A percentile compares a stretch with the other conserved stretches of the same genome.
Conservation (phyloP, 2,329 filamentous ascomycete species). For the Fusarium fujikuroi region DNA sequence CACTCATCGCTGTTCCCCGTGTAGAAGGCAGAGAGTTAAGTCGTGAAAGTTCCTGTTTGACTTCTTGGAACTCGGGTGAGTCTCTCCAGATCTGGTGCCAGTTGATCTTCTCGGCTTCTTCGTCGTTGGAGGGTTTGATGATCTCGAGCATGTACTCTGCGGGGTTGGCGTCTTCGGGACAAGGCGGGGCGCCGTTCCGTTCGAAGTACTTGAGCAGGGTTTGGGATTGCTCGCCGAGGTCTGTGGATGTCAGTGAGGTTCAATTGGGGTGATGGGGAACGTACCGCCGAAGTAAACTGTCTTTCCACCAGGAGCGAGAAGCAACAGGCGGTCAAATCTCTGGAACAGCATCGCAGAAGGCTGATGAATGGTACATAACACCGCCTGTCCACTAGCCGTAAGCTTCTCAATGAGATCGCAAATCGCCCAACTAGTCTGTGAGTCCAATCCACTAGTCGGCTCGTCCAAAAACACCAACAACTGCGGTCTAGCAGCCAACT, state of each 20-base stretch:
- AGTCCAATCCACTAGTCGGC: slow-evolving; percentile 80
- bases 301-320: slow-evolving; percentile 65
- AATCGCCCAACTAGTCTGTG: slow-evolving; percentile 80
- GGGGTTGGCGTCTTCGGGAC: slow-evolving; percentile 67
- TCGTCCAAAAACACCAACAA: slow-evolving; percentile 81
- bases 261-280: fast-evolving
- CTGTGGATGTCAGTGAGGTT: not conserved
- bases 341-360: slow-evolving; percentile 57
- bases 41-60: slow-evolving; percentile 41
- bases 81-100: slow-evolving; percentile 54
- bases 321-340: slow-evolving; percentile 64
- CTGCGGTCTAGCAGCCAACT: slow-evolving; percentile 77
- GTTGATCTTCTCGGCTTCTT: slow-evolving; percentile 56
- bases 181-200: slow-evolving; percentile 66
- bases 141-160: slow-evolving; percentile 73
- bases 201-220: slow-evolving; percentile 69
- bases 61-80: slow-evolving; percentile 52
- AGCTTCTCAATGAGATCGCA: slow-evolving; percentile 76
- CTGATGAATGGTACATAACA: slow-evolving; percentile 60
- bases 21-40: slow-evolving; percentile 24
- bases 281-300: slow-evolving; percentile 70
- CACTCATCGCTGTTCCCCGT: not conserved
- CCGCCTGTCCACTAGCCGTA: slow-evolving; percentile 57
- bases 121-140: slow-evolving; percentile 40
- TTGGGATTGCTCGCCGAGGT: slow-evolving; percentile 54